A percentile compares a stretch with the other conserved stretches of the same genome.
Evolutionary conservation across 2,329 filamentous ascomycete species (phyloP).

Genomic region (Coniochaeta prunicola): DNA sequence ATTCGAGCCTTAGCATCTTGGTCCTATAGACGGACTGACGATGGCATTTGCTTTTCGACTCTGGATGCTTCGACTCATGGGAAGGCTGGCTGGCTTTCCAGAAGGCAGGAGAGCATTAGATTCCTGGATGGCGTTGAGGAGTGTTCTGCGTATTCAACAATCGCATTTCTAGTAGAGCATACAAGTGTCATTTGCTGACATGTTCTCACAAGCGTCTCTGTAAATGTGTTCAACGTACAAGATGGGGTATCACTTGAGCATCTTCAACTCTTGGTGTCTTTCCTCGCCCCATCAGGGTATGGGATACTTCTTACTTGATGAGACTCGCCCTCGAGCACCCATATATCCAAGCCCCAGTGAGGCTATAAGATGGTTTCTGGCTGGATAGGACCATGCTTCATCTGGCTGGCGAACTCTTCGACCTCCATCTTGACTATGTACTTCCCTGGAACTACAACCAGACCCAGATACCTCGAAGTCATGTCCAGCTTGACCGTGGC

Average conservation of each 20-base stretch:
- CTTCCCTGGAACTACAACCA: slow-evolving; percentile 82
- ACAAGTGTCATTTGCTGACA: no score
- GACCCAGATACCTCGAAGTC: slow-evolving; percentile 77
- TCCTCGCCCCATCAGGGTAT: no score
- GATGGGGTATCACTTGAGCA: no score
- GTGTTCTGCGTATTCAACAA: neutral
- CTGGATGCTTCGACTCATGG: neutral
- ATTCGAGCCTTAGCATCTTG: no score
- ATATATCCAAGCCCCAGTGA: no score
- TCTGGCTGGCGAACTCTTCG: slow-evolving; percentile 63
- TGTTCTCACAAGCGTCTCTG: no score
- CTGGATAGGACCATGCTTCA: neutral
- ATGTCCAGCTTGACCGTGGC: slow-evolving; percentile 57
- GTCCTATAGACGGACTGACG: neutral
- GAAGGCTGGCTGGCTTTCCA: neutral
- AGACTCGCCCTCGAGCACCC: no score
- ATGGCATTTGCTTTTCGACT: neutral
- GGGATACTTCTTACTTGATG: no score
- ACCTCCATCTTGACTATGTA: slow-evolving; percentile 84
- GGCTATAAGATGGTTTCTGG: neutral
- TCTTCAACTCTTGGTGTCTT: no score
- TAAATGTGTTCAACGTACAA: neutral
- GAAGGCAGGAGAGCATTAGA: neutral
- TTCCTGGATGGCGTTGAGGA: neutral
- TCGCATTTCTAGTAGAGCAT: no score